phyloP scores from a whole-genome alignment of 352 stramenopile genomes.

The Phytopythium sindhum region DNA sequence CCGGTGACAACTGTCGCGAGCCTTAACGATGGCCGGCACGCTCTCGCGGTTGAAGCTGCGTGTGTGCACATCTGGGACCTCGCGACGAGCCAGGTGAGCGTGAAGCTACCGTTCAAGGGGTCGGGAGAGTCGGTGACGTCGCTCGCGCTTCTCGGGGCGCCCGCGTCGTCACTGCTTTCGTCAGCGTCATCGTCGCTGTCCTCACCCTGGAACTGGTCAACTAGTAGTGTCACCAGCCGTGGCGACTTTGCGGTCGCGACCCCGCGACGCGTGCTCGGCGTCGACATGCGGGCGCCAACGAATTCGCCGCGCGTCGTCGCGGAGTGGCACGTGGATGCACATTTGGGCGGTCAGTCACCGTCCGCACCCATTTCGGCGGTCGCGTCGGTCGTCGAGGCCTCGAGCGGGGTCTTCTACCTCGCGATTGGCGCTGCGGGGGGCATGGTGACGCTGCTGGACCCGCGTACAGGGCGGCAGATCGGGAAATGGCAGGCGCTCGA shows the following conservation, averaged over 20 bases:
- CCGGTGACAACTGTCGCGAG: conserved; percentile 22
- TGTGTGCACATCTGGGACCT: conserved; percentile 70
- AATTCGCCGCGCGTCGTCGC: conserved; percentile 39
- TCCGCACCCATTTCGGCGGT: conserved; percentile 25
- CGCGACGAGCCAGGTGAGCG: conserved; percentile 50
- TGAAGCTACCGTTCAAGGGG: conserved; percentile 49
- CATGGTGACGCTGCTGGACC: conserved; percentile 45
- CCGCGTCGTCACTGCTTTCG: conserved; percentile 10
- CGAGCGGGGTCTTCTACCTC: conserved; percentile 24
- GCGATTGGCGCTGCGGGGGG: conserved; percentile 39
- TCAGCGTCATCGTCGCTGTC: background rate
- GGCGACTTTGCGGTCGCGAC: conserved; percentile 58
- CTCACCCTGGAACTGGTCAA: background rate
- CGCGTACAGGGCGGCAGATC: conserved; percentile 45
- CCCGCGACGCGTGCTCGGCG: conserved; percentile 33
- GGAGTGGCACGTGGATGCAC: conserved; percentile 60
- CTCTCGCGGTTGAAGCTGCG: conserved; percentile 35
- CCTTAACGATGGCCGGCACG: conserved; percentile 25
- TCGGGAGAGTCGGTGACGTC: conserved; percentile 40
- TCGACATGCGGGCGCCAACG: conserved; percentile 33
- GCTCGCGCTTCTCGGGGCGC: conserved; percentile 22
- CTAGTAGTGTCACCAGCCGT: background rate
- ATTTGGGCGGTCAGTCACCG: conserved; percentile 15
- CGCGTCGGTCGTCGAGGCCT: conserved; percentile 27
- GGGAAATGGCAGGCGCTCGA: conserved; percentile 59